Percentiles rank a stretch among this genome's conserved stretches.
These are phyloP conservation scores for Avena atlantica DNA, from an alignment of 176 grass and related monocot species.

Conservation along the genomic window DNA sequence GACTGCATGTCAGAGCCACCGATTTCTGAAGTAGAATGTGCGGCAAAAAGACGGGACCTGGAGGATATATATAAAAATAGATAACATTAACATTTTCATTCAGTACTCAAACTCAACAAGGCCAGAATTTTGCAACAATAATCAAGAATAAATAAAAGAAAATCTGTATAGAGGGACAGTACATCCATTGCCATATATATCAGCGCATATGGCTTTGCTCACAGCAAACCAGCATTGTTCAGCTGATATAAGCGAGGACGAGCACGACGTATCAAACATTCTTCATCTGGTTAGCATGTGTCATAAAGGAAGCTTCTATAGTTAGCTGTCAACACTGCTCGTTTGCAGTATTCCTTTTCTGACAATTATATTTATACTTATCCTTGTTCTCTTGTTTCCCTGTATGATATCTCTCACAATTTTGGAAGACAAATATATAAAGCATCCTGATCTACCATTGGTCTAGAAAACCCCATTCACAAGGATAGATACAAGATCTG, in stretches of 20 bases:
- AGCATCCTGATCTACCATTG: background rate
- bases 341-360: background rate
- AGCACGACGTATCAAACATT: background rate
- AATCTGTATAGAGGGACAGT: background rate
- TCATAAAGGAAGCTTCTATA: background rate
- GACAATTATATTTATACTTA: background rate
- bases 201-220: background rate
- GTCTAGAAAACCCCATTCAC: background rate
- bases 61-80: background rate
- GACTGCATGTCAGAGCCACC: background rate
- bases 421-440: background rate
- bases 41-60: background rate
- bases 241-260: background rate
- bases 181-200: background rate
- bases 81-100: background rate
- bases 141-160: background rate
- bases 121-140: background rate
- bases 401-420: background rate
- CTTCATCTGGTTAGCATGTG: background rate
- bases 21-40: background rate
- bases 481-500: background rate
- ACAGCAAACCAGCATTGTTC: background rate
- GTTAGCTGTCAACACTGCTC: background rate
- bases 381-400: background rate
- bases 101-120: background rate